Evolutionary conservation across 768 basidiomycete genomes (phyloP), one percentile per base, ranked within the genome.

Genomic region (Boletales sp.): DNA sequence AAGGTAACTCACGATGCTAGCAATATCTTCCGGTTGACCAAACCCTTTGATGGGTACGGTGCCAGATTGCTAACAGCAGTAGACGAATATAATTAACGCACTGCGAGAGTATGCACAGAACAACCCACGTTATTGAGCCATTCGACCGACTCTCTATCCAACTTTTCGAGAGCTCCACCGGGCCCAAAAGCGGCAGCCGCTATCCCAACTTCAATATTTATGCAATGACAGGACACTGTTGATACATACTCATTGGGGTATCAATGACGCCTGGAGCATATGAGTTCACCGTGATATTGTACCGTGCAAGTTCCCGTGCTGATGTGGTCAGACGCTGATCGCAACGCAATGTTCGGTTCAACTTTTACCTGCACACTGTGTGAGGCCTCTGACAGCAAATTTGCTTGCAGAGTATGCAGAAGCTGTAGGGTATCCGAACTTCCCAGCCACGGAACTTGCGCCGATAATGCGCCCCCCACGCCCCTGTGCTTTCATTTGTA

Each of bases 391-490:
- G 18, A 74, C 54, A 17, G 72, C 70, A 25, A 70, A 72, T 48
- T 76, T 62, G 32, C 49, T 59, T 8, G 57, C 47, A 18, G 30
- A 14, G 32, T 62, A 63, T 8, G 50, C 34, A 28, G n/a, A 1
- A 31, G 15, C 6, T 1, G 56, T 18, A 1, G 35, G 7, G 2
- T 18, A 25, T 59, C 72, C 72, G 50, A 46, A 31, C 47, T 64
- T 63, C 28, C 69, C 75, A 8, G 56, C 0, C 11, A 30, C 11
- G 13, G 50, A 55, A 9, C 53, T 46, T 0, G 60, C 58, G 31
- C 73, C 76, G 48, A 76, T 65, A 2, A 75, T 70, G 4, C 73
- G 49, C 0, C 74, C 72, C 0, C 73, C 71, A 1, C 54, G 55
- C 0, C 73, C 72, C 55, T 72, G 74, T 38, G 57, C 54, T 45